Evolutionary conservation across 305 asterid species (phyloP).

Genomic region (Fraxinus sp.): DNA sequence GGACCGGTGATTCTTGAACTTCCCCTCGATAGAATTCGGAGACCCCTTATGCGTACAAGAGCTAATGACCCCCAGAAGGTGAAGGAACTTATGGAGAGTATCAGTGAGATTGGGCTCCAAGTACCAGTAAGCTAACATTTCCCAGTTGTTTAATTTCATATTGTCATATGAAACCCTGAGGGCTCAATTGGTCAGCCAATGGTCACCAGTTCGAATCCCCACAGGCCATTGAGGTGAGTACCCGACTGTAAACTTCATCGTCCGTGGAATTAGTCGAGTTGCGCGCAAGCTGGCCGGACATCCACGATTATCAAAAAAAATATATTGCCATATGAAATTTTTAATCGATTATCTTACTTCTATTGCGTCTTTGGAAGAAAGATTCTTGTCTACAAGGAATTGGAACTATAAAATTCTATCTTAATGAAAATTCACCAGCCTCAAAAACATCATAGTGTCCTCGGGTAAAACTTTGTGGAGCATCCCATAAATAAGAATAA

Average conservation of each 20-base stretch:
- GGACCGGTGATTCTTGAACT: constrained; percentile 87
- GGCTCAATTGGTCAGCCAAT: too few species aligned
- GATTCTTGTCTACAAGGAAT: not conserved
- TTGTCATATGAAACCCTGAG: not conserved
- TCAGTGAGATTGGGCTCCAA: constrained; percentile 84
- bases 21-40: constrained; percentile 70
- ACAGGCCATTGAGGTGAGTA: too few species aligned
- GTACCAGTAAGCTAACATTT: constrained; percentile 65
- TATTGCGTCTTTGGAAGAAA: not conserved
- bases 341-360: not conserved
- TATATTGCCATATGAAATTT: not conserved
- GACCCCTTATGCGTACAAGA: constrained; percentile 91
- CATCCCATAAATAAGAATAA: not conserved
- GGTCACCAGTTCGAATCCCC: too few species aligned
- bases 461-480: not conserved
- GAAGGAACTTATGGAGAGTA: constrained; percentile 78
- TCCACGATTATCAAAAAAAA: too few species aligned
- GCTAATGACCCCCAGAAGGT: constrained; percentile 75
- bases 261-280: too few species aligned
- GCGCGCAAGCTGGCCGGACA: too few species aligned
- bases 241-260: too few species aligned
- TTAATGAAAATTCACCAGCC: not conserved
- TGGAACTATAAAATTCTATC: not conserved
- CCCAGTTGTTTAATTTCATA: not conserved
- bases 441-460: not conserved